Percentiles rank a stretch among this genome's conserved stretches.
Conservation (phyloP, 768 basidiomycete genomes). For the Suillus bovinus region DNA sequence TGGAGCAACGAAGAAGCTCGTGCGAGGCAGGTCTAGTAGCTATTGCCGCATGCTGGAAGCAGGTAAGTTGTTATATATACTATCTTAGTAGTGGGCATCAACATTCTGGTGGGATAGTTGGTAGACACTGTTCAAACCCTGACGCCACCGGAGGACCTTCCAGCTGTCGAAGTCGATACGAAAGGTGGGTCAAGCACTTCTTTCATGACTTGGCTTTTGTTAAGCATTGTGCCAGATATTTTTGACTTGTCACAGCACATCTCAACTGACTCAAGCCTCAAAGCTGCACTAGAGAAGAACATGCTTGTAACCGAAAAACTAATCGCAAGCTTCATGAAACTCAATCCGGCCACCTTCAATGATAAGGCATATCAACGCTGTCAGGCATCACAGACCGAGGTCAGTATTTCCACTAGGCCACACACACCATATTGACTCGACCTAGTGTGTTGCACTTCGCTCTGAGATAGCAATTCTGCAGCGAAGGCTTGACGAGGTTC, state of each 20-base stretch:
- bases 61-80: constrained; percentile 46
- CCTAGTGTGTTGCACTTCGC: constrained; percentile 56
- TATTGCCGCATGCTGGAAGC: constrained; percentile 79
- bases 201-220: not conserved
- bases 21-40: constrained; percentile 73
- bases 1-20: constrained; percentile 64
- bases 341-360: constrained; percentile 33
- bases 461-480: constrained; percentile 57
- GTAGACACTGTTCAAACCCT: constrained; percentile 65
- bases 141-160: constrained; percentile 51
- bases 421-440: constrained; percentile 12
- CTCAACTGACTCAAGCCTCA: constrained; percentile 30
- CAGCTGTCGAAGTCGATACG: constrained; percentile 41
- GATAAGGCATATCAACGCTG: constrained; percentile 45
- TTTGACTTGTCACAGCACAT: constrained; percentile 35
- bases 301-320: constrained; percentile 59
- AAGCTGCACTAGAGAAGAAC: constrained; percentile 51
- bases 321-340: constrained; percentile 54
- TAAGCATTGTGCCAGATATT: constrained; percentile 23
- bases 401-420: constrained; percentile 30
- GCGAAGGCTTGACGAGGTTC: constrained; percentile 49
- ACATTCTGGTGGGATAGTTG: constrained; percentile 43
- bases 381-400: constrained; percentile 62
- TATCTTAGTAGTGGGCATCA: constrained; percentile 7
- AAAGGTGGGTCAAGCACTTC: constrained; percentile 34